A percentile compares a stretch with the other conserved stretches of the same genome.
phyloP scores from a whole-genome alignment of 768 basidiomycete species.

The Boletus subparvulus region DNA sequence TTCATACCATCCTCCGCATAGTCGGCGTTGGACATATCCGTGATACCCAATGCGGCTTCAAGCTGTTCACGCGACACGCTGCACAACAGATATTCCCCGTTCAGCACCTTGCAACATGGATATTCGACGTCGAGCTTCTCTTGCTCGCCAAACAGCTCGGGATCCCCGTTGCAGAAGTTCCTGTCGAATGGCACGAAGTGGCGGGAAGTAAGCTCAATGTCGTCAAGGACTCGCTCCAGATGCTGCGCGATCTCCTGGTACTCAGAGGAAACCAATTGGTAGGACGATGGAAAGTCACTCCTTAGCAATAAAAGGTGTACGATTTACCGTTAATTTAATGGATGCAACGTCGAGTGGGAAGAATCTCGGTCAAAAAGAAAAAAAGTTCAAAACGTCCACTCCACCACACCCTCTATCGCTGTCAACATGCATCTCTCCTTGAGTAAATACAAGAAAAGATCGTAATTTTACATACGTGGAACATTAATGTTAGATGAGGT shows the following conservation, averaged over 20 bases:
- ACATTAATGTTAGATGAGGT: conserved; percentile 36
- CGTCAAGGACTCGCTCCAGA: conserved; percentile 79
- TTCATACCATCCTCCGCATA: conserved; percentile 85
- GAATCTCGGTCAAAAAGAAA: conserved; percentile 14
- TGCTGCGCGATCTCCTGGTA: conserved; percentile 85
- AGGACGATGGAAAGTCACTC: conserved; percentile 66
- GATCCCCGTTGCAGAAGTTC: conserved; percentile 83
- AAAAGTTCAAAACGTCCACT: conserved; percentile 6
- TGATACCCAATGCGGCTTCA: conserved; percentile 98
- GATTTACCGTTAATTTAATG: conserved; percentile 29
- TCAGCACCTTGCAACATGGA: conserved; percentile 89
- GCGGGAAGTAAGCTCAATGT: conserved; percentile 90
- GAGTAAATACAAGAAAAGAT: conserved; percentile 30
- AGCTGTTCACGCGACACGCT: conserved; percentile 83
- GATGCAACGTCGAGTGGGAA: conserved; percentile 9
- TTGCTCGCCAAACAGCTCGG: conserved; percentile 75
- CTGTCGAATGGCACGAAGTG: conserved; percentile 93
- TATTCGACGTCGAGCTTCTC: conserved; percentile 94
- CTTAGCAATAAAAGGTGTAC: conserved; percentile 23
- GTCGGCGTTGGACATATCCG: conserved; percentile 89
- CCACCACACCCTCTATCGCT: conserved; percentile 23
- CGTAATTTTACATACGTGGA: conserved; percentile 32
- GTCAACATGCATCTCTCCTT: conserved; percentile 23
- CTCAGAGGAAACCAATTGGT: conserved; percentile 78
- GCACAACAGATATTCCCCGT: conserved; percentile 82